A percentile compares a stretch with the other conserved stretches of the same genome.
Evolutionary conservation across 768 basidiomycete genomes (phyloP).

Genomic region (Lactarius sanguifluus): DNA sequence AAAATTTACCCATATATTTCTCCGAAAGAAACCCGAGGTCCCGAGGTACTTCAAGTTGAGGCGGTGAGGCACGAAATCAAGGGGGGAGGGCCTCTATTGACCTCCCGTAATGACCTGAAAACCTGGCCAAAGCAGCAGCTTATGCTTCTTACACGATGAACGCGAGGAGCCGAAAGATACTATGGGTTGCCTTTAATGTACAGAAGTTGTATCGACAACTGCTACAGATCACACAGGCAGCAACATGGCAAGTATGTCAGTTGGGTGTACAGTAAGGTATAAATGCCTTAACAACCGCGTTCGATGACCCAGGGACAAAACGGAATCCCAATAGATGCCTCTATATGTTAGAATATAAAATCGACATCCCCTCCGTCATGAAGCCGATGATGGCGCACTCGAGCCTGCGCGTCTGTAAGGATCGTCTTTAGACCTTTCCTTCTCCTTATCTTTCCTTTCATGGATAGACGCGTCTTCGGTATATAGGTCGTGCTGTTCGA

Average conservation of each 20-base stretch:
- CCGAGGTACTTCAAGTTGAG: background rate
- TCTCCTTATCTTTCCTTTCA: slow-evolving; percentile 43
- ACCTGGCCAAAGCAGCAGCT: background rate
- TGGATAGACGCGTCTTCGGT: slow-evolving; percentile 52
- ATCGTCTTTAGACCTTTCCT: slow-evolving; percentile 21
- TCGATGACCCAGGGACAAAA: background rate
- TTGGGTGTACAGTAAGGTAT: slow-evolving; percentile 10
- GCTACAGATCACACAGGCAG: slow-evolving; percentile 2
- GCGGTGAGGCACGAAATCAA: background rate
- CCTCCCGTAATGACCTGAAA: background rate
- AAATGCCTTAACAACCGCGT: background rate
- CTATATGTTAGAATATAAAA: slow-evolving; percentile 11
- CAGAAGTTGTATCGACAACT: slow-evolving; percentile 2
- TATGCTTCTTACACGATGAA: background rate
- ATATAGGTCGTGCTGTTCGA: slow-evolving; percentile 79
- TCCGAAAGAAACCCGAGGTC: background rate
- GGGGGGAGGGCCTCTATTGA: background rate
- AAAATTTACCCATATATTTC: background rate
- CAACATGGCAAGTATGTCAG: background rate
- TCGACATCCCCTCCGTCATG: slow-evolving; percentile 2
- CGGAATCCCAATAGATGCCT: slow-evolving; percentile 4
- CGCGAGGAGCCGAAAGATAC: background rate
- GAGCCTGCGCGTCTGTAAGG: slow-evolving; percentile 9
- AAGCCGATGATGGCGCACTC: slow-evolving; percentile 15
- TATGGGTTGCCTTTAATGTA: background rate